These are phyloP conservation scores for Cystofilobasidium ferigula DNA, from an alignment of 768 basidiomycete species.

Conservation along the genomic window DNA sequence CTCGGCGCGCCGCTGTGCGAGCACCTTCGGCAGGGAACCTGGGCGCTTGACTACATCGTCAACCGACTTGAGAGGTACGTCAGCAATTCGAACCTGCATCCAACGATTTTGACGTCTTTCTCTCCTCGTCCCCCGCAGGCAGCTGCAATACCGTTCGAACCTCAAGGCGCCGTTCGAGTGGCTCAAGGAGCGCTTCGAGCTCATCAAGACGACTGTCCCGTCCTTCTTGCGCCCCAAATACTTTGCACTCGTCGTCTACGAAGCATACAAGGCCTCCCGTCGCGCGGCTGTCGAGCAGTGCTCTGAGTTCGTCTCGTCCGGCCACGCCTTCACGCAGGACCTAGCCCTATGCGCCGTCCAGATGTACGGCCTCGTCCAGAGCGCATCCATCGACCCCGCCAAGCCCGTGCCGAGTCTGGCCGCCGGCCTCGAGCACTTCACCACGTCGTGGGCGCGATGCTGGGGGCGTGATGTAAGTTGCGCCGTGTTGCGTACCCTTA, in stretches of 20 bases:
- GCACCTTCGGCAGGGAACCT: slow-evolving; percentile 74
- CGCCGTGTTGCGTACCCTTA: not conserved
- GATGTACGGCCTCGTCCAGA: slow-evolving; percentile 84
- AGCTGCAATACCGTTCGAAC: slow-evolving; percentile 52
- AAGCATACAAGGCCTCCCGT: slow-evolving; percentile 85
- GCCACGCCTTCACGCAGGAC: slow-evolving; percentile 80
- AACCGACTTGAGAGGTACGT: slow-evolving; percentile 54
- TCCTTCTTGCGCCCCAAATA: slow-evolving; percentile 90
- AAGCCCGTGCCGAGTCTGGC: slow-evolving; percentile 69
- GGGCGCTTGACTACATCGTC: slow-evolving; percentile 84
- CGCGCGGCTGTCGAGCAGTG: slow-evolving; percentile 70
- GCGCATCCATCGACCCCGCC: slow-evolving; percentile 65
- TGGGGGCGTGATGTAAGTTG: slow-evolving; percentile 63
- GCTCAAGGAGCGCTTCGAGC: slow-evolving; percentile 78
- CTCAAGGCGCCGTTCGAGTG: slow-evolving; percentile 63
- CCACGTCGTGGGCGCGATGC: slow-evolving; percentile 83
- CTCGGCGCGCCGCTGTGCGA: slow-evolving; percentile 82
- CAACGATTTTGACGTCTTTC: not conserved
- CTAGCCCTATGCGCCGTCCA: slow-evolving; percentile 57
- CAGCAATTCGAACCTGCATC: not conserved
- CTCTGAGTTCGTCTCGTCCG: slow-evolving; percentile 72
- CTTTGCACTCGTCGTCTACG: slow-evolving; percentile 80
- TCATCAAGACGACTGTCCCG: slow-evolving; percentile 60
- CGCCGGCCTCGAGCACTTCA: slow-evolving; percentile 90
- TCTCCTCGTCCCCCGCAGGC: slow-evolving; percentile 37